phyloP scores from a whole-genome alignment of 2,329 filamentous ascomycete species.

The Fusarium zealandicum region DNA sequence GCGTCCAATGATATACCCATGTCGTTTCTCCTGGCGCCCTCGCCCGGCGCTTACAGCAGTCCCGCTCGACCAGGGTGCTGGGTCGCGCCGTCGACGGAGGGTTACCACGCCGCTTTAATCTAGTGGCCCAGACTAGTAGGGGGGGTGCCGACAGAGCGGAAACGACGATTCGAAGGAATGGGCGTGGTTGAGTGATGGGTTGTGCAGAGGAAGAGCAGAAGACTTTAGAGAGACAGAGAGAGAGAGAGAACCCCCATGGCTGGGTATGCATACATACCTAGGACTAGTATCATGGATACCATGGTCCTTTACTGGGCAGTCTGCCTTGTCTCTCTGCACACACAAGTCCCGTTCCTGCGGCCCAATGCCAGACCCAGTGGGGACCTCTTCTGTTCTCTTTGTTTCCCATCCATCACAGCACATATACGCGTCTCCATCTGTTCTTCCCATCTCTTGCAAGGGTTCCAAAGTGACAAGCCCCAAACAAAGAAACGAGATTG shows the following conservation, averaged over 20 bases:
- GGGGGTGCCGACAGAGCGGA: slow-evolving; percentile 22
- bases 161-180: slow-evolving; percentile 15
- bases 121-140: slow-evolving; percentile 6
- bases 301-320: slow-evolving; percentile 12
- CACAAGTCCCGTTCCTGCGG: slow-evolving; percentile 30
- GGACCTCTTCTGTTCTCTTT: slow-evolving; percentile 7
- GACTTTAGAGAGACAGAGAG: background rate
- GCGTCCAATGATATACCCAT: slow-evolving; percentile 40
- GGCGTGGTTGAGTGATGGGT: slow-evolving; percentile 4
- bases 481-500: slow-evolving; percentile 2
- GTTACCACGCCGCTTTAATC: slow-evolving; percentile 36
- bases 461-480: background rate
- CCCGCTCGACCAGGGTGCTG: slow-evolving; percentile 40
- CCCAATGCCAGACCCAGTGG: slow-evolving; percentile 37
- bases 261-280: background rate
- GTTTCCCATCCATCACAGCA: slow-evolving; percentile 3
- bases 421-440: background rate
- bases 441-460: background rate
- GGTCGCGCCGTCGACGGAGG: slow-evolving; percentile 30
- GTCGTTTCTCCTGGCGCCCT: slow-evolving; percentile 11
- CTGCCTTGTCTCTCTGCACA: slow-evolving; percentile 1
- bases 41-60: slow-evolving; percentile 47
- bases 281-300: background rate
- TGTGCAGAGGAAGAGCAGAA: background rate
- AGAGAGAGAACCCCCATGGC: background rate